Evolutionary conservation across 257 asterid genomes (phyloP), one percentile per base, ranked within the genome.

Genomic region (Lithospermum erythrorhizon): DNA sequence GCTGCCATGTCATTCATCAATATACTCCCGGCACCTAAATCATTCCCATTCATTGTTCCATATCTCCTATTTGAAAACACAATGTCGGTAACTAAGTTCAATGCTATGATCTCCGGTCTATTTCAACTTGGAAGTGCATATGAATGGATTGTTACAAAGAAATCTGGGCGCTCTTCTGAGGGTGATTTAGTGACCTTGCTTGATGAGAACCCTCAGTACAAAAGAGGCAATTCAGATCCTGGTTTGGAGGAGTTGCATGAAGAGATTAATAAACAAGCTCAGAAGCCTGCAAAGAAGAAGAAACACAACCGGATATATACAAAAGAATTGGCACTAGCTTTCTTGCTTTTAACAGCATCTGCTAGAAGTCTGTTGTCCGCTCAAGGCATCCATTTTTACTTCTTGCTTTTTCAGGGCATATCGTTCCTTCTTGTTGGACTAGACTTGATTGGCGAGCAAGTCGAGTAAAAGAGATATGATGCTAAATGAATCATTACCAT

Each of bases 131-230:
- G 91, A 32, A 77, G 81, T n/a, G 88, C 91, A 0, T 86, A 83
- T 13, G 95, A 83, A 48, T 86, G 95, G 95, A 86, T 83, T 0
- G 93, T 86, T 13, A 81, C 93, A n/a, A 86, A 83, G 75, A 86
- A 86, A 73, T 76, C 91, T 0, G 95, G 89, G 0, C 83, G 93
- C 2, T 83, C 89, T 9, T 86, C 93, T 0, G 95, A 86, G 67
- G 78, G 80, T 0, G 89, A 83, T 27, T 81, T 83, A 9, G 32
- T 62, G 6, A 68, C 80, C 16, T 61, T 86, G 72, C 62, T 71
- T 0, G 85, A 77, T 70, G 78, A 73, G 52, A 72, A 67, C 2
- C 56, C 65, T 13, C 60, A 64, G 53, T 83, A 70, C 71, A 86
- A 73, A 20, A 73, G 86, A 56, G 86, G 76, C 5, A 66, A 62